Percentiles rank a stretch among this genome's conserved stretches.
Evolutionary conservation across 1,284 basidiomycete species (phyloP).

Genomic region (Marasmius tenuissimus): DNA sequence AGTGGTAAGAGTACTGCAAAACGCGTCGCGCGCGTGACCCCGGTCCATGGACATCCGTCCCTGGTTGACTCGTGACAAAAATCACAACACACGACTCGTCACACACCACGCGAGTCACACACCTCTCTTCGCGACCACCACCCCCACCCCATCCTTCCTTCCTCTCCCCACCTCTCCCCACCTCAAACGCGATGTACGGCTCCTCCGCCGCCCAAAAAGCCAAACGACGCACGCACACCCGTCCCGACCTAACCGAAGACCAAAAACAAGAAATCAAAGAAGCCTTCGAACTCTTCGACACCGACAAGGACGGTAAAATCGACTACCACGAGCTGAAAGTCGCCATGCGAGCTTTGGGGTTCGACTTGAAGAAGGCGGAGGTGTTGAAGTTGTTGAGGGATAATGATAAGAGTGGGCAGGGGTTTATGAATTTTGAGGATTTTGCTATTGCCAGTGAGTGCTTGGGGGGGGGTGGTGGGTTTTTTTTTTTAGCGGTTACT

Average conservation of each 20-base stretch:
- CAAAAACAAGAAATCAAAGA: constrained; percentile 98
- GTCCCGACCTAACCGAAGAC: constrained; percentile 88
- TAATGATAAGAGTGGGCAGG: constrained; percentile 86
- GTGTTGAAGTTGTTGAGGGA: constrained; percentile 94
- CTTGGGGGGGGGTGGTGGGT: background rate
- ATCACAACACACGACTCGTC: no score
- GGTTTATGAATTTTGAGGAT: constrained; percentile 93
- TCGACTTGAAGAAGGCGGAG: constrained; percentile 98
- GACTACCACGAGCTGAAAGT: constrained; percentile 99
- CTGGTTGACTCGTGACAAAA: no score
- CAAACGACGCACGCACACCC: constrained; percentile 67
- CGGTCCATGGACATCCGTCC: no score
- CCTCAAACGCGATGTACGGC: constrained; percentile 54
- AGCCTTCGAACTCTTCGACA: constrained; percentile 98
- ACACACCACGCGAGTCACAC: no score
- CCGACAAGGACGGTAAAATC: constrained; percentile 95
- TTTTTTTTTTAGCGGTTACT: background rate
- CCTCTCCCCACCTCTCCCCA: no score
- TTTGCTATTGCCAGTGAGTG: constrained; percentile 95
- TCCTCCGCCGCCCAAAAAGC: constrained; percentile 72
- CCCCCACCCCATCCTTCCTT: background rate
- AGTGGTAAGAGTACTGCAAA: no score
- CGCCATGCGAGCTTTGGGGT: constrained; percentile 96
- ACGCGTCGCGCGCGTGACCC: no score
- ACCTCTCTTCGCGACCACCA: no score